A percentile compares a stretch with the other conserved stretches of the same genome.
Evolutionary conservation across 306 rosid genomes (phyloP).

Genomic region (Quercus engelmannii): DNA sequence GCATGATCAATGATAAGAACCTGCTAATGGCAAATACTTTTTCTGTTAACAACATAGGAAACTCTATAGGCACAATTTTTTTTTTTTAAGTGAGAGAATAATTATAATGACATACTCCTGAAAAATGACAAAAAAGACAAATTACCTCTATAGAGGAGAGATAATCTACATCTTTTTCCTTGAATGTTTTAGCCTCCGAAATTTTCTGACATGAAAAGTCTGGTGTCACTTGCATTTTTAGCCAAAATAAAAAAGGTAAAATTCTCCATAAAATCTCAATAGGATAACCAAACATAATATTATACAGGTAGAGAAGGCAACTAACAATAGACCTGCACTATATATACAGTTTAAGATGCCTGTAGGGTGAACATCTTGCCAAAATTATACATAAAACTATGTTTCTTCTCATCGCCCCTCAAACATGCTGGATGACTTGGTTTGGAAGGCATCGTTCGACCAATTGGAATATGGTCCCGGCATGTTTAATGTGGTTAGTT

Average conservation of each 20-base stretch:
- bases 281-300: not conserved
- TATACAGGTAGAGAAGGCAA: not conserved
- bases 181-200: conserved; percentile 50
- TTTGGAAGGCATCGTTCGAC: no score
- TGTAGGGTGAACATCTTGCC: not conserved
- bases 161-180: conserved; percentile 90
- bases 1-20: conserved; percentile 89
- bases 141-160: conserved; percentile 92
- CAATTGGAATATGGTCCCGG: no score
- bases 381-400: not conserved
- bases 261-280: not conserved
- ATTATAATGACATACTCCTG: conserved; percentile 5
- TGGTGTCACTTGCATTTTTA: conserved; percentile 16
- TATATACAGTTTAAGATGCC: not conserved
- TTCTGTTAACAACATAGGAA: conserved; percentile 15
- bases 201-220: conserved; percentile 63
- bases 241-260: not conserved
- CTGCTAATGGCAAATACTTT: conserved; percentile 40
- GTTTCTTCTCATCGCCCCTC: not conserved
- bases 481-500: no score
- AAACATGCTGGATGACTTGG: not conserved
- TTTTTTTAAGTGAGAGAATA: conserved; percentile 8
- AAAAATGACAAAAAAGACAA: conserved; percentile 11
- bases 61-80: not conserved
- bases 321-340: not conserved